Evolutionary conservation across 495 filamentous ascomycete genomes (phyloP).

Genomic region (Penicillium canescens): DNA sequence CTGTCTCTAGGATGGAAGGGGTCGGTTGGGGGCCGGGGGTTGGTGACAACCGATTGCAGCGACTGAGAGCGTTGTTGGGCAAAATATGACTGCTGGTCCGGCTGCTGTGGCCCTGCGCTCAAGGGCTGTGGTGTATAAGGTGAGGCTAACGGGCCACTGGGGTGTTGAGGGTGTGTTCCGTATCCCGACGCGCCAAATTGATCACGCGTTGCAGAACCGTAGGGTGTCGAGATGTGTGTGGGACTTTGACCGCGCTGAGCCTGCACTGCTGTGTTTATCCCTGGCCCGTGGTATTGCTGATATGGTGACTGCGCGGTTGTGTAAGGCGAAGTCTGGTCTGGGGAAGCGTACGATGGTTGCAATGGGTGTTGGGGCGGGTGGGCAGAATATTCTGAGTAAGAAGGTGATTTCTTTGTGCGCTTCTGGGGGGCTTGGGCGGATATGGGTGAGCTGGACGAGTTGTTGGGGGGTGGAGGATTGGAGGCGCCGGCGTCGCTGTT

Average conservation of each 20-base stretch:
- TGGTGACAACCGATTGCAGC: constrained; percentile 47
- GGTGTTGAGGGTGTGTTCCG: constrained; percentile 33
- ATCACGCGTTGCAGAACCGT: constrained; percentile 38
- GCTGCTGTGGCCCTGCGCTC: constrained; percentile 30
- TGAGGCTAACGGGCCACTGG: constrained; percentile 29
- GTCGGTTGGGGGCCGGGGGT: constrained; percentile 35
- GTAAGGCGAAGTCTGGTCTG: constrained; percentile 43
- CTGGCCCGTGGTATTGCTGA: constrained; percentile 39
- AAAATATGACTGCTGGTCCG: constrained; percentile 40
- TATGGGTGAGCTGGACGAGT: constrained; percentile 23
- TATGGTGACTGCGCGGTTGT: constrained; percentile 46
- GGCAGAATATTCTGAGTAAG: constrained; percentile 30
- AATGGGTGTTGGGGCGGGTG: constrained; percentile 45
- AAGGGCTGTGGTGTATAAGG: constrained; percentile 37
- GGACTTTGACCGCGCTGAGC: constrained; percentile 40
- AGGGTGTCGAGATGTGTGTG: constrained; percentile 31
- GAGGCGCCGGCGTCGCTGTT: constrained; percentile 47
- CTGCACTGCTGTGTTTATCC: constrained; percentile 32
- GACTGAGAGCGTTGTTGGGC: constrained; percentile 49
- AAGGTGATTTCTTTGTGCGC: constrained; percentile 27
- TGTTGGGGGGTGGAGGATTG: constrained; percentile 24
- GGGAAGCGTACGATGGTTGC: constrained; percentile 40
- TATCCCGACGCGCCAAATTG: constrained; percentile 32
- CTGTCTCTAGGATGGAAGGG: constrained; percentile 42
- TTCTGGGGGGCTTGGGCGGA: constrained; percentile 29